These are phyloP conservation scores for Brasenia schreberi DNA, from an alignment of 164 flowering plant genomes.

Conservation along the genomic window DNA sequence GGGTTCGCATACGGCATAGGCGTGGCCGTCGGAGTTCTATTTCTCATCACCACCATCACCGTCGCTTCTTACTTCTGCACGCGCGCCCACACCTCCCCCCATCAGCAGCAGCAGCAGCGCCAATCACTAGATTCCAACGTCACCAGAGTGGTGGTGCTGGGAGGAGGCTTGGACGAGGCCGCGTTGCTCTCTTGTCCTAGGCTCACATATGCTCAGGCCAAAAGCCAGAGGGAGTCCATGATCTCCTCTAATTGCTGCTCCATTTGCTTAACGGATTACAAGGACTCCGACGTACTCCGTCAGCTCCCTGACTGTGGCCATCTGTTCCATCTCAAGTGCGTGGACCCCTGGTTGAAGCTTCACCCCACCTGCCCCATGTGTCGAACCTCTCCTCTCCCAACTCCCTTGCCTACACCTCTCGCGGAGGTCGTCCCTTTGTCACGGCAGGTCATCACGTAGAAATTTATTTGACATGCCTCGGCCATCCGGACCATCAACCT, in stretches of 20 bases:
- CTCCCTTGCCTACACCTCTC: conserved; percentile 57
- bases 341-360: conserved; percentile 65
- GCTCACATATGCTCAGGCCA: conserved; percentile 46
- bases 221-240: conserved; percentile 26
- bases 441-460: too few relatives aligned
- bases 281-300: conserved; percentile 38
- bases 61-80: conserved; percentile 72
- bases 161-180: conserved; percentile 53
- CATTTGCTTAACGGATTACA: conserved; percentile 74
- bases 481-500: too few relatives aligned
- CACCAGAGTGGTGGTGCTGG: not conserved
- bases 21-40: conserved; percentile 59
- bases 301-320: conserved; percentile 71
- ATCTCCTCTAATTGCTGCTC: conserved; percentile 35
- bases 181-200: conserved; percentile 55
- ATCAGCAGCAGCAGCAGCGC: not conserved
- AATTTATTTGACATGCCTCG: too few relatives aligned
- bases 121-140: not conserved
- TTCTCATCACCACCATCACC: conserved; percentile 72
- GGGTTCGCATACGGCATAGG: conserved; percentile 68
- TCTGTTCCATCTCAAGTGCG: conserved; percentile 54
- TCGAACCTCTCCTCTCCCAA: conserved; percentile 54
- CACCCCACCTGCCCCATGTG: conserved; percentile 84
- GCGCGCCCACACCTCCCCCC: conserved; percentile 7
- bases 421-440: conserved; percentile 58